Conservation (phyloP, 805 yeast species). For the Candida insectorum region DNA sequence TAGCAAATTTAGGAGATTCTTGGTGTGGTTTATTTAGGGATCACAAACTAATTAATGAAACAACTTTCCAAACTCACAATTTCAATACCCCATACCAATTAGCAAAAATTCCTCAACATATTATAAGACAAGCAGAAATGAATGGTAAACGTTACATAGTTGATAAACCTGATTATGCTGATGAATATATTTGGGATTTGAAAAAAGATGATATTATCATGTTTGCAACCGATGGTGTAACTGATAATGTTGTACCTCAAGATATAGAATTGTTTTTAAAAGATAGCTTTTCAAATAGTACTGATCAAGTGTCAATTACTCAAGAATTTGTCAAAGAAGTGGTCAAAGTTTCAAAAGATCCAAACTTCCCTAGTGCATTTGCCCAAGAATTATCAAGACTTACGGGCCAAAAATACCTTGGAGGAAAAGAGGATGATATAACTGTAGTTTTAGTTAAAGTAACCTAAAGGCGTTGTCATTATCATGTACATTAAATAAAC, state of each 20-base stretch:
- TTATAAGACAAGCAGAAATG: slow-evolving; percentile 49
- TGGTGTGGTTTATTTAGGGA: slow-evolving; percentile 86
- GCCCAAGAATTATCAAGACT: slow-evolving; percentile 69
- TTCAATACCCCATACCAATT: slow-evolving; percentile 93
- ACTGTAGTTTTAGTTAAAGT: slow-evolving; percentile 77
- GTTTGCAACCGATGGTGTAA: slow-evolving; percentile 91
- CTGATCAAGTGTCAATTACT: slow-evolving; percentile 34
- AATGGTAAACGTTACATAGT: slow-evolving; percentile 63
- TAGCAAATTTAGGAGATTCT: slow-evolving; percentile 90
- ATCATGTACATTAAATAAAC: too few species aligned
- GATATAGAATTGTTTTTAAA: slow-evolving; percentile 69
- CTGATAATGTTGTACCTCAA: slow-evolving; percentile 73
- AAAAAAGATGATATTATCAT: slow-evolving; percentile 71
- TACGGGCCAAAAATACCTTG: slow-evolving; percentile 68
- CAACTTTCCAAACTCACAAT: slow-evolving; percentile 76
- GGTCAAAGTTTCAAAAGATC: slow-evolving; percentile 65
- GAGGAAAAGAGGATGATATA: slow-evolving; percentile 96
- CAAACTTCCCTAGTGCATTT: slow-evolving; percentile 77
- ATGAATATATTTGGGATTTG: slow-evolving; percentile 61
- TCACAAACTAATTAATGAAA: slow-evolving; percentile 56
- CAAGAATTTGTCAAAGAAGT: slow-evolving; percentile 62
- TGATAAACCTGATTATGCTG: slow-evolving; percentile 69
- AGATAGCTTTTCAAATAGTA: slow-evolving; percentile 41
- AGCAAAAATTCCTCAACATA: slow-evolving; percentile 71
- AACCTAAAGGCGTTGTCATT: too few species aligned